Base-by-base conservation (phyloP, 2,329 filamentous ascomycete genomes). In the Graphilbum ipis-grandicollis region DNA sequence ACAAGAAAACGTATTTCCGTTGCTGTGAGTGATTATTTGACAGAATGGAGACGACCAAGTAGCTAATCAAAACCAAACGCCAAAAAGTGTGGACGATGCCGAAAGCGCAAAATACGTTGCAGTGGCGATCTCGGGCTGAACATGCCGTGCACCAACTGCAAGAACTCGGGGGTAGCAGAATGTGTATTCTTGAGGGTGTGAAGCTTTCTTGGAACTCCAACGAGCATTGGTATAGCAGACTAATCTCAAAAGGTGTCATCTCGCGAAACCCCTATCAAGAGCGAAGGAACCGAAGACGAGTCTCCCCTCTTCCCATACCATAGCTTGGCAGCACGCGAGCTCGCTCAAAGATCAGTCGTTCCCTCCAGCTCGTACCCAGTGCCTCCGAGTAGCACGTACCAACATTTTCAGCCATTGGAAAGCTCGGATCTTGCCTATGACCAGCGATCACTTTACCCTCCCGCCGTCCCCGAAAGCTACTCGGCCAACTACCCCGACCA, bases 91-190 rank as follows among this genome's bases (percentile, higher is more conserved):
- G 73, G 75, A 26, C 75, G 88, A 46, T 96, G 88, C 57, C 75
- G 88, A 42, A 86, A 88, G 59, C 73, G 88, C 41, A 96, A 96
- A 64, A 96, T 96, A 48, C 79, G 83, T 47, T 96, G 88, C 60
- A 93, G 81, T 50, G 88, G 88, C 31, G 84, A 93, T 52, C 65
- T 68, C 25, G 80, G 79, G 23, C 72, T 78, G 49, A 79, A 79
- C n/a, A 59, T 63, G 29, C 75, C 77, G n/a, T 96, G 88, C 56
- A 63, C 68, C 10, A 93, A 86, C 54, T 96, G 88, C 62, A 79
- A 74, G 49, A 73, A 65, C 42, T 78, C 86, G 36, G 79, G 79
- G 12, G 61, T 68, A 19, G 70, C 76, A 18, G 61, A 66, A 6
- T 94, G 88, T 52, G 71, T 77, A 39, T 94, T 93, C 50, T 62